Base-by-base conservation (phyloP, 2,329 filamentous ascomycete genomes). In the Diaporthe sp. region DNA sequence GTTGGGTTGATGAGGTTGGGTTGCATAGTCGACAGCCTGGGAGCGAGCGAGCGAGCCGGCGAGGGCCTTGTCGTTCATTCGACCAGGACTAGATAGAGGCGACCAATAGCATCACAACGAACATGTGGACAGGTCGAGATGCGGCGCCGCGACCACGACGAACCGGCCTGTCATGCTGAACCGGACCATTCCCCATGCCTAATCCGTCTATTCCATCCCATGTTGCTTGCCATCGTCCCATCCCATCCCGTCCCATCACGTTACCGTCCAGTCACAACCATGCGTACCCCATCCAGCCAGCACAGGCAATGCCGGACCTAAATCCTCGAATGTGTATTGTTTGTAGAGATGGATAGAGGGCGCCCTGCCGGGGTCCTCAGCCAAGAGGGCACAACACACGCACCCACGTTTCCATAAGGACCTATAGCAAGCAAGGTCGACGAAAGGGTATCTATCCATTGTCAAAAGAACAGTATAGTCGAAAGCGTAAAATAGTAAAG, bases 361-460 rank as follows among this genome's bases (percentile, higher is more conserved):
- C 30, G 8, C 61, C 32, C 30, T 15, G 22, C 30, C 30, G 19
- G 25, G 44, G 44, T 39, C 32, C 27, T 30, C 17, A 35, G 42
- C 63, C 63, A 53, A 30, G 32, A 39, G n/a, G 8, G 35, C 27
- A 39, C 30, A 50, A 27, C 22, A 53, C 42, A 39, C 44, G 5
- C 25, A 65, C 27, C 8, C 22, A 53, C 30, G 53, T 17, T 51
- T 35, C n/a, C 32, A 68, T 22, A 3, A 47, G 6, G 25, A n/a
- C 39, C 30, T 22, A 22, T 32, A 39, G 47, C 3, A 51, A 35
- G 63, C 63, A 68, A 66, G 22, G 22, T 32, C 63, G 63, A 53
- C 63, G 63, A 68, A 53, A 68, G 63, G 63, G 63, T 68, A 68
- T 68, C 63, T 68, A 68, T 68, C 63, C 47, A 68, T 68, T 68